Conservation (phyloP, 306 rosid genomes). For the Canavalia ensiformis region DNA sequence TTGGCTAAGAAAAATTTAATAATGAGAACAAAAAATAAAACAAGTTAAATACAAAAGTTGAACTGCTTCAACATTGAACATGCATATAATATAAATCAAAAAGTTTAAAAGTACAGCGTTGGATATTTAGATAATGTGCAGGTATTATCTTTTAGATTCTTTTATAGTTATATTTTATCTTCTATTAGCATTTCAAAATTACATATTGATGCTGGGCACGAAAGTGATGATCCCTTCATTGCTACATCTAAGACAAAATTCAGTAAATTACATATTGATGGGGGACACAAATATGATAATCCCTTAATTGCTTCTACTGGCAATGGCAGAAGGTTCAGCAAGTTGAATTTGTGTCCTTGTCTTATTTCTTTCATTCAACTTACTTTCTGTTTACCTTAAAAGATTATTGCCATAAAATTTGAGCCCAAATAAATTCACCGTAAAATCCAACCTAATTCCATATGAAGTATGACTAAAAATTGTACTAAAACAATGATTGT, state of each 20-base stretch:
- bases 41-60: not conserved
- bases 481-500: no score
- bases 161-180: not conserved
- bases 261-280: constrained; percentile 67
- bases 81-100: not conserved
- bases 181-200: constrained; percentile 76
- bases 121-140: not conserved
- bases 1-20: no score
- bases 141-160: constrained; percentile 13
- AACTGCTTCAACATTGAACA: constrained; percentile 20
- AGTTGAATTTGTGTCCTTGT: constrained; percentile 47
- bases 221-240: no score
- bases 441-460: no score
- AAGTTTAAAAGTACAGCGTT: not conserved
- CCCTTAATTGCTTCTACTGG: constrained; percentile 77
- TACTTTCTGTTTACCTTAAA: not conserved
- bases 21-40: no score
- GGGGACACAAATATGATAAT: constrained; percentile 85
- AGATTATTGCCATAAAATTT: not conserved
- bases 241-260: no score
- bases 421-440: no score
- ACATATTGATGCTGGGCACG: no score
- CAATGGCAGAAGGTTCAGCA: constrained; percentile 85
- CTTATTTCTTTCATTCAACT: constrained; percentile 12
- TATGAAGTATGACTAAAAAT: no score